Conservation (phyloP, 345 rosid genomes). For the Pugionium dolabratum region DNA sequence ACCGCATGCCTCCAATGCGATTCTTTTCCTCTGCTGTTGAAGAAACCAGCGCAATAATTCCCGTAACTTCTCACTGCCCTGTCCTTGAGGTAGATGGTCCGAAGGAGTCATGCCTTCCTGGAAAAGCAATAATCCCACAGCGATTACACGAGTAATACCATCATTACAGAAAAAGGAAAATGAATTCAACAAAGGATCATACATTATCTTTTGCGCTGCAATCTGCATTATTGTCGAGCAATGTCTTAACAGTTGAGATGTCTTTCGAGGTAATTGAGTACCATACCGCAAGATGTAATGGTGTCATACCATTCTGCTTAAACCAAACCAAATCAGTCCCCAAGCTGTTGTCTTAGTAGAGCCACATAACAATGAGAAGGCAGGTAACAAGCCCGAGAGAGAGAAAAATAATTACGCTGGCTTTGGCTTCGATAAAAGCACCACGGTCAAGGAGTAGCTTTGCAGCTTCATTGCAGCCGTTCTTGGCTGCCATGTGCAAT, state of each 20-base stretch:
- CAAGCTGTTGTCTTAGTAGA: background rate
- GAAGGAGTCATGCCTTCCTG: constrained; percentile 96
- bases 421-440: constrained; percentile 88
- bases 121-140: constrained; percentile 24
- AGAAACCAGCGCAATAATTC: constrained; percentile 57
- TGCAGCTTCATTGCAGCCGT: constrained; percentile 85
- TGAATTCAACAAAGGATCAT: background rate
- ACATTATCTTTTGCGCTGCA: constrained; percentile 92
- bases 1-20: constrained; percentile 74
- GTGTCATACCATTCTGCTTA: constrained; percentile 96
- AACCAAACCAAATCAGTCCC: constrained; percentile 15
- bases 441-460: constrained; percentile 77
- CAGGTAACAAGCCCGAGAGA: background rate
- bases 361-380: background rate
- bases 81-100: constrained; percentile 81
- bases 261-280: constrained; percentile 77
- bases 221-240: constrained; percentile 85
- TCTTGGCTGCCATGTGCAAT: constrained; percentile 99
- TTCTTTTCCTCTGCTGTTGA: constrained; percentile 81
- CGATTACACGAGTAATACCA: background rate
- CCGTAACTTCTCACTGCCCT: constrained; percentile 67
- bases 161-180: background rate
- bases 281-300: constrained; percentile 98
- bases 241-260: constrained; percentile 72
- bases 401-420: constrained; percentile 46